Percentiles rank a stretch among this genome's conserved stretches.
Conservation (phyloP, 2,329 filamentous ascomycete species). For the Claviceps capensis region DNA sequence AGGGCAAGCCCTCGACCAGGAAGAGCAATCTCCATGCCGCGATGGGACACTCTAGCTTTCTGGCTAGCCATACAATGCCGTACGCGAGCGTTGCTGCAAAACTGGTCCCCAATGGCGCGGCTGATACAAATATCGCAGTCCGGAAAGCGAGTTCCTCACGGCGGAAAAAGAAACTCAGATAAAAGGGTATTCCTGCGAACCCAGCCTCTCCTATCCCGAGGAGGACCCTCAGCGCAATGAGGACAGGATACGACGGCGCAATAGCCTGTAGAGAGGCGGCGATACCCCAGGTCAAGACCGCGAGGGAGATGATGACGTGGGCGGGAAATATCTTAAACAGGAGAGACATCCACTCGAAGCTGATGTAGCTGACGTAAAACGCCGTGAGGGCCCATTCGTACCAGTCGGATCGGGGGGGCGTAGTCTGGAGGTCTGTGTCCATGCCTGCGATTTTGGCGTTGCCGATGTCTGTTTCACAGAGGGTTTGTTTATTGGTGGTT, state of each 20-base stretch:
- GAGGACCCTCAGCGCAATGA: slow-evolving; percentile 40
- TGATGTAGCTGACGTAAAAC: slow-evolving; percentile 51
- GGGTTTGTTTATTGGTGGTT: too few relatives aligned
- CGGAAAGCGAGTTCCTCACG: slow-evolving; percentile 66
- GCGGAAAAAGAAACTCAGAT: slow-evolving; percentile 51
- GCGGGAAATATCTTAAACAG: slow-evolving; percentile 47
- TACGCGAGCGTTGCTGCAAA: slow-evolving; percentile 68
- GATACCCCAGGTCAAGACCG: slow-evolving; percentile 69
- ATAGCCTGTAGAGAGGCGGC: slow-evolving; percentile 60
- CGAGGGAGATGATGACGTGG: slow-evolving; percentile 42
- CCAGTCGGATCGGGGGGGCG: slow-evolving; percentile 29
- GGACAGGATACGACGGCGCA: slow-evolving; percentile 47
- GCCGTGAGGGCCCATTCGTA: slow-evolving; percentile 48
- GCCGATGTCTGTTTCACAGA: slow-evolving; percentile 35
- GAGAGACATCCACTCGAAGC: slow-evolving; percentile 51
- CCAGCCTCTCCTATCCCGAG: slow-evolving; percentile 53
- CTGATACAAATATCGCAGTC: slow-evolving; percentile 77
- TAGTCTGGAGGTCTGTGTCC: slow-evolving; percentile 44
- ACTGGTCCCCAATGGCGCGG: slow-evolving; percentile 66
- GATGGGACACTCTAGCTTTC: slow-evolving; percentile 48
- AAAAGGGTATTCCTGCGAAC: slow-evolving; percentile 50
- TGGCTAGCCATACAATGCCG: slow-evolving; percentile 55
- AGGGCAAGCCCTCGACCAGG: slow-evolving; percentile 73
- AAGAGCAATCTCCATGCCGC: slow-evolving; percentile 80
- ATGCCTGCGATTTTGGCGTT: slow-evolving; percentile 52